These are phyloP conservation scores for Trypanosoma avium DNA, from an alignment of 208 protist species.

Conservation along the genomic window DNA sequence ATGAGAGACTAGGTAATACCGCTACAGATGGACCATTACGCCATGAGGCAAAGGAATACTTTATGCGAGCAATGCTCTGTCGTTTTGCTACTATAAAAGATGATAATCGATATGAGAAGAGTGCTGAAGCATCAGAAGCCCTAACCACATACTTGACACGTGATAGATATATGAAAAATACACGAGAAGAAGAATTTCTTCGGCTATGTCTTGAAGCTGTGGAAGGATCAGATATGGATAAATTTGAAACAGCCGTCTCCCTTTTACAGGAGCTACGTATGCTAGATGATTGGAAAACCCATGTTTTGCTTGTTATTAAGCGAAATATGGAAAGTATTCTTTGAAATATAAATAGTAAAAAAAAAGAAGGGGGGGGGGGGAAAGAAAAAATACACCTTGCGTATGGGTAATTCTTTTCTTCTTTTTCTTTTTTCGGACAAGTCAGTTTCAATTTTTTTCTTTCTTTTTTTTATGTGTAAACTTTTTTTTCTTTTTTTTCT, in stretches of 20 bases:
- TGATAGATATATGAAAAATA: conserved; percentile 80
- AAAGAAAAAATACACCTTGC: too few species aligned
- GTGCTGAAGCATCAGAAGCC: conserved; percentile 65
- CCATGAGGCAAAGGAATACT: conserved; percentile 87
- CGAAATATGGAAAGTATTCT: conserved; percentile 81
- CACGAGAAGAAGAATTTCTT: conserved; percentile 76
- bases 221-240: conserved; percentile 64
- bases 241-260: conserved; percentile 77
- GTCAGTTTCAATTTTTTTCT: background rate
- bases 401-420: too few species aligned
- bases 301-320: conserved; percentile 79
- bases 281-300: conserved; percentile 86
- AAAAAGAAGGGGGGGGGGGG: too few species aligned
- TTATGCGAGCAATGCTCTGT: conserved; percentile 80
- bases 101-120: conserved; percentile 71
- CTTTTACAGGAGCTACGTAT: conserved; percentile 71
- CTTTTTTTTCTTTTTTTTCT: conserved; percentile 6
- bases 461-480: background rate
- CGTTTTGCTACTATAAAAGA: conserved; percentile 70
- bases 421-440: conserved; percentile 17
- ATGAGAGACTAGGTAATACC: conserved; percentile 64
- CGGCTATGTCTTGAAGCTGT: conserved; percentile 70
- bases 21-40: conserved; percentile 55
- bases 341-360: conserved; percentile 23
- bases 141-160: conserved; percentile 60